These are phyloP conservation scores for Citrus unshiu DNA, from an alignment of 345 rosid species.

Conservation along the genomic window DNA sequence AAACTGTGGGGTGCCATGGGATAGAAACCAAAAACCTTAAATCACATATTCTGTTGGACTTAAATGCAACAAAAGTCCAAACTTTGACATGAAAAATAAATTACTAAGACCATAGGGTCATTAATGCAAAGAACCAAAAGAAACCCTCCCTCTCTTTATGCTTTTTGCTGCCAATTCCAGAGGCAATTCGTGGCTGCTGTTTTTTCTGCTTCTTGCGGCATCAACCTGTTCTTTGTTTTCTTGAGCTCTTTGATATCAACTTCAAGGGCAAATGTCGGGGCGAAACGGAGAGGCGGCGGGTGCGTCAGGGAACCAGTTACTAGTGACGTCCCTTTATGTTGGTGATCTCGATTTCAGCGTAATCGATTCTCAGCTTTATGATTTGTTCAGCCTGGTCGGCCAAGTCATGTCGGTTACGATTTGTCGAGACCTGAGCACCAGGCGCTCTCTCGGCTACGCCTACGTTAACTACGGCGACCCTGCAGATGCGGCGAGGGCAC, in stretches of 20 bases:
- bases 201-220: no score
- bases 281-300: slow-evolving; percentile 37
- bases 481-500: neutral
- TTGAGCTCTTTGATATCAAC: neutral
- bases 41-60: no score
- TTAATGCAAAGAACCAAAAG: no score
- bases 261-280: slow-evolving; percentile 32
- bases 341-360: slow-evolving; percentile 73
- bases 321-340: slow-evolving; percentile 62
- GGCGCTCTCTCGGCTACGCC: slow-evolving; percentile 79
- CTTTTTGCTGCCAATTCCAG: no score
- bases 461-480: neutral
- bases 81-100: no score
- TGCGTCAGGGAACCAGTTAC: slow-evolving; percentile 28
- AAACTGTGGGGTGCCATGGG: no score
- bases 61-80: no score
- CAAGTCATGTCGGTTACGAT: slow-evolving; percentile 76
- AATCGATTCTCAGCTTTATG: slow-evolving; percentile 69
- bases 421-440: slow-evolving; percentile 67
- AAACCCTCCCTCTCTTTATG: no score
- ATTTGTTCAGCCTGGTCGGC: slow-evolving; percentile 65
- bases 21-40: no score
- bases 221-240: no score
- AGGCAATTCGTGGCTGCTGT: no score
- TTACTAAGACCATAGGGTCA: no score